Base-by-base conservation (phyloP, 2,329 filamentous ascomycete genomes). In the Cladosporium sp. region DNA sequence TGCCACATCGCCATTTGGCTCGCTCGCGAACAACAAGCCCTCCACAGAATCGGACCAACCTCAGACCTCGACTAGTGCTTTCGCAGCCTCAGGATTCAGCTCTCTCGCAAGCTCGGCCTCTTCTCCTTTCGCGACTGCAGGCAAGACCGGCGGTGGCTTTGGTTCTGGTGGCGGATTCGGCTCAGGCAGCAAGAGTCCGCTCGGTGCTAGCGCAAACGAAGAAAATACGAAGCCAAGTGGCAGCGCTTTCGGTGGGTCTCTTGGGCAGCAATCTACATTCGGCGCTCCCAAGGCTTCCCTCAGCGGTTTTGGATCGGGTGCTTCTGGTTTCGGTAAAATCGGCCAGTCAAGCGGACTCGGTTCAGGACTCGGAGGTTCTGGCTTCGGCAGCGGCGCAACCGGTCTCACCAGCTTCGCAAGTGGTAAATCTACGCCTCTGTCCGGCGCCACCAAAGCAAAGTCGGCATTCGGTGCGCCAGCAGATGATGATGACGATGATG, bases 401-500 rank as follows among this genome's bases (percentile, higher is more conserved):
- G 80, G 81, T 62, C 77, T 93, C 11, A 84, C 85, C 2, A 90
- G 85, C 70, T 97, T 96, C 77, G 91, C 88, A 49, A 76, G 72
- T 48, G 73, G 74, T 51, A 76, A 73, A 65, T 67, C 73, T 21
- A 64, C 88, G 54, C 84, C 88, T 25, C 65, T 74, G 36, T 71
- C 70, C 43, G 77, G 77, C 23, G 86, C 84, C 59, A 79, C 81
- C 65, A 83, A 83, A 66, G 83, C 87, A 16, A 83, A 85, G 3
- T 91, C 87, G 77, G 85, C 91, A 0, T 95, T 97, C 75, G 92
- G 92, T 34, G 90, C 91, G 14, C 86, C 91, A 1, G 88, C 88
- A 46, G 89, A 86, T 66, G 88, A 89, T 58, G 83, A 81, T 1
- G 79, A 78, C 30, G 81, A 83, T 18, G 84, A 84, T 18, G 87